Evolutionary conservation across 495 filamentous ascomycete species (phyloP), one percentile per base, ranked within the genome.

Genomic region (Podospora fimiseda): DNA sequence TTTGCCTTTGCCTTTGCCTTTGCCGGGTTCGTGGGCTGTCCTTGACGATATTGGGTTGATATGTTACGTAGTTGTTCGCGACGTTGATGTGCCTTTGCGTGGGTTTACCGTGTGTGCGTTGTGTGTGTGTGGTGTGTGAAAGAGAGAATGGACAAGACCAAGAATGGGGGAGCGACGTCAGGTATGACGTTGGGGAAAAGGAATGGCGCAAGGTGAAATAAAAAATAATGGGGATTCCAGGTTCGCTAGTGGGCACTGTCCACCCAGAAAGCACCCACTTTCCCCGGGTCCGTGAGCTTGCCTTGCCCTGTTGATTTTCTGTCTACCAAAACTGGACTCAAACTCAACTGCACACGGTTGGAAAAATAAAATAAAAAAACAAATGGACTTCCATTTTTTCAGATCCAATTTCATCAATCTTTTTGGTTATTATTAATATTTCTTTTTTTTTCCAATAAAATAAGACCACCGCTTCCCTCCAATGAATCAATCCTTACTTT

Each of bases 181-280:
- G 66, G 66, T 67, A 69, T 69, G 66, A 69, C 66, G 66, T 68
- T 64, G 21, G 61, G 63, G 58, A 60, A 67, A 65, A 59, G 56
- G 56, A 57, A 63, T 60, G 65, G 65, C 65, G 65, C 63, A 60
- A 64, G 44, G 61, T 52, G 52, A 59, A 59, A 59, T 53, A 64
- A 63, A 54, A 62, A 64, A 63, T 57, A 60, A 58, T 62, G 63
- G 63, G 59, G 55, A 55, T 43, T 11, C 27, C 5, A 27, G 37
- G 22, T 33, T n/a, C 50, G 47, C 51, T 24, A 48, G 41, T 27
- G 44, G 5, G 13, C 48, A 24, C 27, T 22, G 27, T 2, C 13
- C 39, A n/a, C n/a, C n/a, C n/a, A n/a, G n/a, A 33, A 33, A 33
- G 27, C n/a, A n/a, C 27, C 27, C 27, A 33, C 27, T 33, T 33